Evolutionary conservation across 2,329 filamentous ascomycete species (phyloP).

Genomic region (Fusarium floridanum): DNA sequence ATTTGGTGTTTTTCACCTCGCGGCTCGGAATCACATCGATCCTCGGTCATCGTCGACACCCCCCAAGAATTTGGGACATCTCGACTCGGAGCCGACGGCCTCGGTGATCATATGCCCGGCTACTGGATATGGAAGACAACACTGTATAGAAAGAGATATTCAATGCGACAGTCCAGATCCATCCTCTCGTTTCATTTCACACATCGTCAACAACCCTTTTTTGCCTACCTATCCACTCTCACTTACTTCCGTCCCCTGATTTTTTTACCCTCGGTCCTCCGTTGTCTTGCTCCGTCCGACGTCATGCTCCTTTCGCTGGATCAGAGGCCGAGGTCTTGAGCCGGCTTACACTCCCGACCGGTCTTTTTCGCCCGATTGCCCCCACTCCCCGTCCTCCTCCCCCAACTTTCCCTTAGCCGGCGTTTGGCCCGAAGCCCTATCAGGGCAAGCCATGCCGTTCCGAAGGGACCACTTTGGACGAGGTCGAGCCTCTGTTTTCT

Average conservation of each 20-base stretch:
- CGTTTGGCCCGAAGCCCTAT: conserved; percentile 35
- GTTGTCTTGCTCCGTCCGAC: conserved; percentile 21
- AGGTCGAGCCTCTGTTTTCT: not conserved
- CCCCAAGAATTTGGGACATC: conserved; percentile 1
- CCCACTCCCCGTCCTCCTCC: conserved; percentile 15
- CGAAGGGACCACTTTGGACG: conserved; percentile 16
- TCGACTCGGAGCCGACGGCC: not conserved
- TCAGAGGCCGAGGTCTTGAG: conserved; percentile 42
- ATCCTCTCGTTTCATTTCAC: conserved; percentile 9
- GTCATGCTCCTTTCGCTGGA: conserved; percentile 34
- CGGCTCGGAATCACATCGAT: conserved; percentile 13
- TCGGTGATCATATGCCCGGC: conserved; percentile 5
- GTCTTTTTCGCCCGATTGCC: conserved; percentile 9
- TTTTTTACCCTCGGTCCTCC: conserved; percentile 8
- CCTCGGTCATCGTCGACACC: not conserved
- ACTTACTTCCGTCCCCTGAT: not conserved
- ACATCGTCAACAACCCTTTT: conserved; percentile 1
- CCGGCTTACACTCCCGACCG: conserved; percentile 34
- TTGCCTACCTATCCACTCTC: not conserved
- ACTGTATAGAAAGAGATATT: conserved; percentile 13
- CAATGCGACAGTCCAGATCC: conserved; percentile 17
- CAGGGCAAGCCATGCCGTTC: conserved; percentile 12
- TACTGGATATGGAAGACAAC: conserved; percentile 14
- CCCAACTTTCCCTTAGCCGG: conserved; percentile 35
- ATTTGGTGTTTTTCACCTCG: conserved; percentile 10